Conservation (phyloP, 2,329 filamentous ascomycete species). For the Neofusicoccum ribis region DNA sequence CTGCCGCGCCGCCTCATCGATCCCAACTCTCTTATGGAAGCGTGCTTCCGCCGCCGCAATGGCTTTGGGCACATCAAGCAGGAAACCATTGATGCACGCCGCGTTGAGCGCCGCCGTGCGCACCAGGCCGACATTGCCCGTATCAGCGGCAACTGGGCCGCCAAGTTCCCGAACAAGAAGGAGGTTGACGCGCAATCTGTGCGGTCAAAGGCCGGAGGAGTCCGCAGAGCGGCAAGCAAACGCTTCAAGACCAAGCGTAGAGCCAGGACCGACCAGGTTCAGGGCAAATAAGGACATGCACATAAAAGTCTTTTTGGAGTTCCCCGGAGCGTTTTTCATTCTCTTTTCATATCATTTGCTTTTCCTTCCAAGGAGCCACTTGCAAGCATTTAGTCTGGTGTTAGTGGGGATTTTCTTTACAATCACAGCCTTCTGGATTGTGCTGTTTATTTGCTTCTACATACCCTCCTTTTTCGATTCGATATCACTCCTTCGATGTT, state of each 20-base stretch:
- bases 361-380: slow-evolving; percentile 1
- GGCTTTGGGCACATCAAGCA: slow-evolving; percentile 82
- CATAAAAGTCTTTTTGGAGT: slow-evolving; percentile 5
- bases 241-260: slow-evolving; percentile 16
- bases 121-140: slow-evolving; percentile 20
- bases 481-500: not conserved
- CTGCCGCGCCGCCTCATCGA: slow-evolving; percentile 80
- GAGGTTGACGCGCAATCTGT: slow-evolving; percentile 1
- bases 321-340: slow-evolving; percentile 1
- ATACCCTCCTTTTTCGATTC: slow-evolving; percentile 18
- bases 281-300: slow-evolving; percentile 6
- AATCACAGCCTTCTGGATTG: slow-evolving; percentile 5
- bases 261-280: slow-evolving; percentile 14
- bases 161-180: slow-evolving; percentile 1
- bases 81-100: slow-evolving; percentile 73
- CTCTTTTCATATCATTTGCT: not conserved
- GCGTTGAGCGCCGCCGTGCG: slow-evolving; percentile 58
- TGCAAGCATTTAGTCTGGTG: slow-evolving; percentile 15
- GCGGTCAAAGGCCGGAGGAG: not conserved
- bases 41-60: slow-evolving; percentile 77
- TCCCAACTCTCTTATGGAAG: slow-evolving; percentile 77
- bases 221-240: slow-evolving; percentile 13
- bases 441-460: not conserved
- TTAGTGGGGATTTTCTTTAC: not conserved
- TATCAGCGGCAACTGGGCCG: slow-evolving; percentile 18